Evolutionary conservation across 306 rosid genomes (phyloP).

Genomic region (Cucurbita maxima): DNA sequence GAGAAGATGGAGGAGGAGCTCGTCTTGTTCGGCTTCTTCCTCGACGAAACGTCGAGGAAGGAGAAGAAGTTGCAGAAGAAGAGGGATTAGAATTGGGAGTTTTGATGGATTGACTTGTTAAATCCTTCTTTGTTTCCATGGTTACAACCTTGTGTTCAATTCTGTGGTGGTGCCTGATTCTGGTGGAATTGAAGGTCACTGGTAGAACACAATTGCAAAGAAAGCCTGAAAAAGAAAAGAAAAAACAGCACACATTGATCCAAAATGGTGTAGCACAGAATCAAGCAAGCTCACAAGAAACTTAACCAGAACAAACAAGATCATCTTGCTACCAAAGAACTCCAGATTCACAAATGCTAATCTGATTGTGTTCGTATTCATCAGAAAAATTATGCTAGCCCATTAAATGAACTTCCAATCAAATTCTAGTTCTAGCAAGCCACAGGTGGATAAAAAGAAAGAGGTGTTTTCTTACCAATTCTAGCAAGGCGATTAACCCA

Average conservation of each 20-base stretch:
- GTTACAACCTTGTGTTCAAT: constrained; percentile 35
- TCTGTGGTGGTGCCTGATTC: constrained; percentile 64
- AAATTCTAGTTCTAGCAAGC: not conserved
- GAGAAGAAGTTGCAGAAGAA: constrained; percentile 24
- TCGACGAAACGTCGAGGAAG: constrained; percentile 24
- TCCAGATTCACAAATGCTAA: not conserved
- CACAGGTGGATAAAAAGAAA: no score
- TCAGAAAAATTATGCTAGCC: not conserved
- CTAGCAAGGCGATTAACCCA: constrained; percentile 96
- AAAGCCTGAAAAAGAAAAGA: constrained; percentile 36
- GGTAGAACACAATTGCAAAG: constrained; percentile 90
- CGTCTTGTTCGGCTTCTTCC: constrained; percentile 77
- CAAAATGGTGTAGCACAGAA: not conserved
- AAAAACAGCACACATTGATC: not conserved
- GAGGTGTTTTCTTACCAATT: constrained; percentile 37
- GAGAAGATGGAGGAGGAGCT: constrained; percentile 63
- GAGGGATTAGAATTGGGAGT: constrained; percentile 30
- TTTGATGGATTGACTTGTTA: constrained; percentile 24
- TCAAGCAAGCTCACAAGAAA: not conserved
- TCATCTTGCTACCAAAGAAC: no score
- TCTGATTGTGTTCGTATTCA: not conserved
- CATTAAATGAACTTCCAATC: not conserved
- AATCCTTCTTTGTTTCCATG: constrained; percentile 39
- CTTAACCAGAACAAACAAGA: not conserved
- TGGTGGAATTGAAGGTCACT: constrained; percentile 52